These are phyloP conservation scores for Aureobasidium vineae DNA, from an alignment of 2,329 filamentous ascomycete genomes.

Conservation along the genomic window DNA sequence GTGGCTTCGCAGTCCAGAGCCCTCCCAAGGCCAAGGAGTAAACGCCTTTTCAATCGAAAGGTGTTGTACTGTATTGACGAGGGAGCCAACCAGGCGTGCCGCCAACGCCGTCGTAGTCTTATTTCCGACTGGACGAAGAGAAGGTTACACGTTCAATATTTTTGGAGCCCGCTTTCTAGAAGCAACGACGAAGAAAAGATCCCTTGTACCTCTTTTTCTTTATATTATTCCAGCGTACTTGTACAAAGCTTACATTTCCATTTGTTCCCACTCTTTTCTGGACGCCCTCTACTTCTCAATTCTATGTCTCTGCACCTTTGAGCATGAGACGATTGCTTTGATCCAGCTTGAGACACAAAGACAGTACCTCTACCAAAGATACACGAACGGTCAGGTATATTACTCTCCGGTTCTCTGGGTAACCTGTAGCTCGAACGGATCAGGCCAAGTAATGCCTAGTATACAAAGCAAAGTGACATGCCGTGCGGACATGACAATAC, in stretches of 20 bases:
- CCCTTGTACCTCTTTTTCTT: slow-evolving; percentile 23
- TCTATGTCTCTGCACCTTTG: too few species aligned
- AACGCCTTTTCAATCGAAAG: slow-evolving; percentile 11
- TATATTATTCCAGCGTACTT: slow-evolving; percentile 23
- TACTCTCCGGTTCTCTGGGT: not conserved
- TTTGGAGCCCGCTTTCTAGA: slow-evolving; percentile 23
- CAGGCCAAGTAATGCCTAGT: not conserved
- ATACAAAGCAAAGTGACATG: slow-evolving; percentile 8
- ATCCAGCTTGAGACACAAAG: not conserved
- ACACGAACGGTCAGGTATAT: not conserved
- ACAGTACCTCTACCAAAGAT: not conserved
- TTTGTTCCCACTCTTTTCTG: not conserved
- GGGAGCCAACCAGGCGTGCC: not conserved
- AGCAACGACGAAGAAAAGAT: slow-evolving; percentile 22
- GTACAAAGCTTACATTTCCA: slow-evolving; percentile 21
- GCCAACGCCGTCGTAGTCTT: slow-evolving; percentile 12
- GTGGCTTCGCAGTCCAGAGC: slow-evolving; percentile 69
- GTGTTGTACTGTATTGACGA: not conserved
- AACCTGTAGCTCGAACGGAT: not conserved
- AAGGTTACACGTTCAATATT: slow-evolving; percentile 20
- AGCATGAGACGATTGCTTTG: not conserved
- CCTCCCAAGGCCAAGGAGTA: slow-evolving; percentile 26
- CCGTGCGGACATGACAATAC: not conserved
- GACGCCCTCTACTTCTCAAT: too few species aligned
- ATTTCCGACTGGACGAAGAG: slow-evolving; percentile 16